A percentile compares a stretch with the other conserved stretches of the same genome.
Conservation (phyloP, 257 asterid genomes). For the Gynochthodes officinalis region DNA sequence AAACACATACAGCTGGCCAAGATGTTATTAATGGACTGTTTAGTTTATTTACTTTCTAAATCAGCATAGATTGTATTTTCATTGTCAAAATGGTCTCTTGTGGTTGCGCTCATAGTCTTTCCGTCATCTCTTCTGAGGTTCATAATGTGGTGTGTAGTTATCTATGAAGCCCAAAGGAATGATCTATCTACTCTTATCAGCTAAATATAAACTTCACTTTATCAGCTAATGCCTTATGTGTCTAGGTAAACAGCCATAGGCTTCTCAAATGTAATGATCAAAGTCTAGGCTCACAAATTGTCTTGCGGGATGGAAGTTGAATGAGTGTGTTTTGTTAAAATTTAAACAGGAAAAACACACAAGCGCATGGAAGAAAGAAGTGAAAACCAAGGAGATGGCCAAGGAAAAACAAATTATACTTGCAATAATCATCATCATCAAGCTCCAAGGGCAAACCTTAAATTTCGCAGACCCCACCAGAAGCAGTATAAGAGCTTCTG, state of each 20-base stretch:
- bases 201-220: background rate
- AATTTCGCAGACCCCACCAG: conserved; percentile 78
- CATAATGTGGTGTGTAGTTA: too few relatives aligned
- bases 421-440: background rate
- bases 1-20: background rate
- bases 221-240: background rate
- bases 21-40: background rate
- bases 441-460: conserved; percentile 38
- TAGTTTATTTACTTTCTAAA: background rate
- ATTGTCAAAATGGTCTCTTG: too few relatives aligned
- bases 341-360: background rate
- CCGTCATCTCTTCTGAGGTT: background rate
- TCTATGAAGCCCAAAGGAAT: background rate
- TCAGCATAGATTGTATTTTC: too few relatives aligned
- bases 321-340: background rate
- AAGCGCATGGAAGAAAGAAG: background rate
- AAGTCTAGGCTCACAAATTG: background rate
- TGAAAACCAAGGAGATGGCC: background rate
- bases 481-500: conserved; percentile 54
- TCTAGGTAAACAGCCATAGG: background rate
- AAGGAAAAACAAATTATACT: background rate
- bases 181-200: background rate
- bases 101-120: too few relatives aligned
- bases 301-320: background rate
- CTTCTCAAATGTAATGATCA: background rate